Evolutionary conservation across 441 rosid species (phyloP).

Genomic region (Eruca vesicaria): DNA sequence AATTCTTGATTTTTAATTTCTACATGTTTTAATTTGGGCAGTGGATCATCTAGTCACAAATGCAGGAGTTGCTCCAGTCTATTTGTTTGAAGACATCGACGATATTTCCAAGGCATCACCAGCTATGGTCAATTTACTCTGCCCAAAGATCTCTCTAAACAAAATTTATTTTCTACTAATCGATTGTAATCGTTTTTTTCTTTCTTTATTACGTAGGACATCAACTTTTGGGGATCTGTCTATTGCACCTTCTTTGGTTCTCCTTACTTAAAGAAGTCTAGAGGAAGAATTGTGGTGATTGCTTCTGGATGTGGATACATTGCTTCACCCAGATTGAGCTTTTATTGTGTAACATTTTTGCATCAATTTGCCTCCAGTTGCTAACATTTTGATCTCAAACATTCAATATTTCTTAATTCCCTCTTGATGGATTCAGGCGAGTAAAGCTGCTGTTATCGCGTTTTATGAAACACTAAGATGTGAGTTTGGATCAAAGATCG

Average conservation of each 20-base stretch:
- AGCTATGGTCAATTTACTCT: constrained; percentile 31
- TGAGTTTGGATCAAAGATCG: constrained; percentile 39
- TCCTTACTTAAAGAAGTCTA: constrained; percentile 39
- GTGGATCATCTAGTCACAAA: constrained; percentile 56
- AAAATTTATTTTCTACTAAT: not conserved
- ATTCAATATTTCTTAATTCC: not conserved
- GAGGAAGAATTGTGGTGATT: constrained; percentile 43
- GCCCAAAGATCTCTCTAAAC: not conserved
- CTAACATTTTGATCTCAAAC: not conserved
- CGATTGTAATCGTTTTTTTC: not conserved
- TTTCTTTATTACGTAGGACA: constrained; percentile 25
- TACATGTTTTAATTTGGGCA: constrained; percentile 18
- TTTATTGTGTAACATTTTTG: constrained; percentile 38
- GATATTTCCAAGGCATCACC: constrained; percentile 38
- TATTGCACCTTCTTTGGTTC: constrained; percentile 38
- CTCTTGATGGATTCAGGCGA: constrained; percentile 40
- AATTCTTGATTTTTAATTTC: not conserved
- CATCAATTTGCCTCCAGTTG: not conserved
- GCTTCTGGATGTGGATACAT: constrained; percentile 43
- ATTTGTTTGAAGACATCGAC: constrained; percentile 35
- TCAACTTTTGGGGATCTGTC: constrained; percentile 50
- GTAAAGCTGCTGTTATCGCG: constrained; percentile 53
- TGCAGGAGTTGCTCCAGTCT: constrained; percentile 38
- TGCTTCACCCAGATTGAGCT: constrained; percentile 31
- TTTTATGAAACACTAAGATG: constrained; percentile 49